phyloP scores from a whole-genome alignment of 176 grass and related monocot genomes.

The Chrysopogon serrulatus region DNA sequence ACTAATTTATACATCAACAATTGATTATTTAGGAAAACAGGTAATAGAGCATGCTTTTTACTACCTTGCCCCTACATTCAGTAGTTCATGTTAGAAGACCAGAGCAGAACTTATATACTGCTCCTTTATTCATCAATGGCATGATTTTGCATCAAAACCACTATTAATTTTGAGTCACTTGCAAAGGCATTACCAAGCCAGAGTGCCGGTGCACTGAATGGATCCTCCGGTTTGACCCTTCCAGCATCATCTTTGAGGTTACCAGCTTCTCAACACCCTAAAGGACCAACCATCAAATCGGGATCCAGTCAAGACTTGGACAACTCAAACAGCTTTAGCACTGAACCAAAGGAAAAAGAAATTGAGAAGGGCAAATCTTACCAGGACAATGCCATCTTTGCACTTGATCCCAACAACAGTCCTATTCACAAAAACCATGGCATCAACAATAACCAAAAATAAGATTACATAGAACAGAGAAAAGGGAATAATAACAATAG shows the following conservation, averaged over 20 bases:
- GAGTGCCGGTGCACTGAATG: conserved; percentile 58
- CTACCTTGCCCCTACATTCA: not conserved
- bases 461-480: not conserved
- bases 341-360: not conserved
- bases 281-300: not conserved
- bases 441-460: not conserved
- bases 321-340: not conserved
- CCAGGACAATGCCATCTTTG: conserved; percentile 72
- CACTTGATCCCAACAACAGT: conserved; percentile 75
- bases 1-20: not conserved
- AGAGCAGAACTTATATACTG: not conserved
- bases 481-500: not conserved
- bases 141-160: not conserved
- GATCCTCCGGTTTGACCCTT: conserved; percentile 60
- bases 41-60: not conserved
- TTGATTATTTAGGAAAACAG: not conserved
- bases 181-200: conserved; percentile 45
- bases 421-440: conserved; percentile 9
- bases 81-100: not conserved
- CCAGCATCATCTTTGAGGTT: conserved; percentile 68
- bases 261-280: conserved; percentile 72
- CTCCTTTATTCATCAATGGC: not conserved
- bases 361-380: not conserved
- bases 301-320: not conserved
- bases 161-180: not conserved